A percentile compares a stretch with the other conserved stretches of the same genome.
Evolutionary conservation across 495 filamentous ascomycete species (phyloP).

Genomic region (Tuber melanosporum): DNA sequence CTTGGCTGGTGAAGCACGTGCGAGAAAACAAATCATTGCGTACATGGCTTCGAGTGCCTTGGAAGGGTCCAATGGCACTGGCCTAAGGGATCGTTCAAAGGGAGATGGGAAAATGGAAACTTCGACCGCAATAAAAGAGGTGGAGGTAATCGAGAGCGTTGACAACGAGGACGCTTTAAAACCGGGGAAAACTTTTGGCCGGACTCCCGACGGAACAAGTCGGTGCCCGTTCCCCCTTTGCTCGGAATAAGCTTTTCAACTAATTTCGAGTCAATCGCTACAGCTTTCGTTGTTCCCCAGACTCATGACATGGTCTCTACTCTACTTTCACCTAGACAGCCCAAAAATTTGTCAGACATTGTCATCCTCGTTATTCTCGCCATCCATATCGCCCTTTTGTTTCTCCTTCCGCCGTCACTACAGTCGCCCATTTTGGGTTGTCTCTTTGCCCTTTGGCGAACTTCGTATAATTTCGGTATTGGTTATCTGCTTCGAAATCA

Average conservation of each 20-base stretch:
- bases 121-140: conserved; percentile 5
- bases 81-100: conserved; percentile 26
- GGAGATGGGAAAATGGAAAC: conserved; percentile 1
- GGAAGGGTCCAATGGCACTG: conserved; percentile 27
- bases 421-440: conserved; percentile 69
- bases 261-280: conserved; percentile 13
- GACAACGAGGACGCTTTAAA: conserved; percentile 26
- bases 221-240: conserved; percentile 42
- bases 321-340: conserved; percentile 85
- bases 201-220: conserved; percentile 86
- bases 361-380: conserved; percentile 75
- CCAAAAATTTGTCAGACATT: conserved; percentile 85
- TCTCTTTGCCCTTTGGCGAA: conserved; percentile 86
- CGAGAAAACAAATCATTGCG: conserved; percentile 13
- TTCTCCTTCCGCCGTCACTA: conserved; percentile 58
- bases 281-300: conserved; percentile 91
- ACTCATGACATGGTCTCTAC: conserved; percentile 99
- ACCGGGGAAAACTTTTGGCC: conserved; percentile 55
- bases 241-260: background rate
- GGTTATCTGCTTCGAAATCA: conserved; percentile 82
- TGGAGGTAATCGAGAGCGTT: background rate
- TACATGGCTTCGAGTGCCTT: conserved; percentile 21
- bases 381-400: conserved; percentile 64
- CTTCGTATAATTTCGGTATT: conserved; percentile 87
- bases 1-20: conserved; percentile 4